Evolutionary conservation across 345 rosid genomes (phyloP), one percentile per base, ranked within the genome.

Genomic region (Populus nigra): DNA sequence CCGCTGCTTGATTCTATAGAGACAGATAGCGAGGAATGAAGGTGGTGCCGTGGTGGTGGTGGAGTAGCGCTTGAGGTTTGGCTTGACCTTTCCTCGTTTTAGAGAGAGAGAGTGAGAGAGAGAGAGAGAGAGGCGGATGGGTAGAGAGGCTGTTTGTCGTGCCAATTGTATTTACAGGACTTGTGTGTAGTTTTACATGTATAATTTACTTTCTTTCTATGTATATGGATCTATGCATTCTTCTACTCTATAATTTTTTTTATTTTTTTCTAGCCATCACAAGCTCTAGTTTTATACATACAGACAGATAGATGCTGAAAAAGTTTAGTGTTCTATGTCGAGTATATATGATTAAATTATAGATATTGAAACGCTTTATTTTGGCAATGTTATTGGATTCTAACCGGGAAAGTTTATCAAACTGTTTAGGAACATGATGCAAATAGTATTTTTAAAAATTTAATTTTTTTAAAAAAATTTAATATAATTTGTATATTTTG

Each of bases 41-140:
- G 65, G 35, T 38, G 43, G 47, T 68, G 71, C 45, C 15, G 71
- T 68, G 41, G 23, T 18, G 71, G 39, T 3, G 71, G 71, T 16
- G 25, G 71, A 68, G 7, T 20, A 36, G 27, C 27, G 65, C 65
- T 59, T n/a, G 59, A 16, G 41, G 43, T 4, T 23, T 50, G 22
- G 69, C 77, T 74, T 74, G 76, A 74, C 76, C 76, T 41, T 61
- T 31, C 8, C 39, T 50, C 39, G 45, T 39, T 38, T 23, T 23
- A 55, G 75, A 33, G 18, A 18, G 38, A 25, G 20, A 29, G 29
- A 27, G 27, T 1, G 27, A 27, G 31, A 29, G 31, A 49, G 74
- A 33, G 17, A 4, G 38, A 23, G 27, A 41, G 69, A 73, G 27
- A 45, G 70, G 61, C 77, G 70, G 77, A 74, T 29, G 57, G 20